Percentiles rank a stretch among this genome's conserved stretches.
Conservation (phyloP, 2,329 filamentous ascomycete genomes). For the Tolypocladium ophioglossoides region DNA sequence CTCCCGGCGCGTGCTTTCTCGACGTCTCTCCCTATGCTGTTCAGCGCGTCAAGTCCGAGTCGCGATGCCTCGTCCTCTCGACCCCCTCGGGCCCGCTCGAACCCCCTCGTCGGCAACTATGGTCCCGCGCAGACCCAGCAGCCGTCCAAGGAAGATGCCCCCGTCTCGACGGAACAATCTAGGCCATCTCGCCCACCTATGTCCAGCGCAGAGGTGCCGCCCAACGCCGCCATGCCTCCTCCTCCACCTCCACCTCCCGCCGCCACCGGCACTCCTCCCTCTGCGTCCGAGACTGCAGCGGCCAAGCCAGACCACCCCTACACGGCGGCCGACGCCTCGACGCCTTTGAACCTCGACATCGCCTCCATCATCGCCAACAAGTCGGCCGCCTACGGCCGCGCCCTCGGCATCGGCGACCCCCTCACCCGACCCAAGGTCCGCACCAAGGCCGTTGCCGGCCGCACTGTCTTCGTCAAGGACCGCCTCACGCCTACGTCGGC, state of each 20-base stretch:
- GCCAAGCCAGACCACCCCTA: slow-evolving; percentile 10
- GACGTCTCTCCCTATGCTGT: slow-evolving; percentile 18
- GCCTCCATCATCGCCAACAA: slow-evolving; percentile 23
- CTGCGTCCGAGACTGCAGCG: background rate
- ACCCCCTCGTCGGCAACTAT: slow-evolving; percentile 21
- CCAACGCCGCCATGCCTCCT: slow-evolving; percentile 9
- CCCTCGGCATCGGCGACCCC: slow-evolving; percentile 12
- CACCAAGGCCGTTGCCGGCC: slow-evolving; percentile 23
- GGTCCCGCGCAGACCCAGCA: slow-evolving; percentile 6
- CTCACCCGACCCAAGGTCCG: slow-evolving; percentile 17
- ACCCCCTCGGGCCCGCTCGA: slow-evolving; percentile 9
- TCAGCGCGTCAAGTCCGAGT: slow-evolving; percentile 4
- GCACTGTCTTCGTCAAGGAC: slow-evolving; percentile 27
- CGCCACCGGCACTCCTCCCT: background rate
- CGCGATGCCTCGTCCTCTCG: slow-evolving; percentile 1
- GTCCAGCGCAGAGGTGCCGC: background rate
- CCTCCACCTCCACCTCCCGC: slow-evolving; percentile 10
- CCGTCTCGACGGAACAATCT: slow-evolving; percentile 5
- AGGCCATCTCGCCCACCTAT: slow-evolving; percentile 1
- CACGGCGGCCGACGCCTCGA: slow-evolving; percentile 12
- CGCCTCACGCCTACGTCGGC: slow-evolving; percentile 15
- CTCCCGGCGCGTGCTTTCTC: slow-evolving; percentile 17
- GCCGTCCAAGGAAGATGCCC: background rate
- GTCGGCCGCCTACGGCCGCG: slow-evolving; percentile 10
- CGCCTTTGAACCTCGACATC: slow-evolving; percentile 19